phyloP scores from a whole-genome alignment of 495 filamentous ascomycete genomes.

The Neurospora sp. region DNA sequence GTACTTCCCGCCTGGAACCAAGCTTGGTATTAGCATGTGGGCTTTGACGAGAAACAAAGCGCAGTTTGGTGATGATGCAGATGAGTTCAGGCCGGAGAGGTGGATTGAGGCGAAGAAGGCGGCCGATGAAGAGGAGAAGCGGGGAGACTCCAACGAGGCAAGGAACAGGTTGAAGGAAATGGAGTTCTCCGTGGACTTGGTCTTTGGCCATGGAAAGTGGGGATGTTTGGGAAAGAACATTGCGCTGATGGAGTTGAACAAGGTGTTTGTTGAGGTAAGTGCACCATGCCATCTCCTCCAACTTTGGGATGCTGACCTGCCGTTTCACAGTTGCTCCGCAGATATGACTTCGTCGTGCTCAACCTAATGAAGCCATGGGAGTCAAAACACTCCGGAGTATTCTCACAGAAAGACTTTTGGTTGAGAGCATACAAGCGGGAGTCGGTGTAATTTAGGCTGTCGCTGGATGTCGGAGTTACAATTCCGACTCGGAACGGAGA shows the following conservation, averaged over 20 bases:
- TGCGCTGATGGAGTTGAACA: constrained; percentile 35
- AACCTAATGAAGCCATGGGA: constrained; percentile 23
- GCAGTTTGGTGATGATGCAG: too few species aligned
- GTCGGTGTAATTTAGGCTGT: too few species aligned
- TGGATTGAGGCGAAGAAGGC: too few species aligned
- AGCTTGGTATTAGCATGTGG: too few species aligned
- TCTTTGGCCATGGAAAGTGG: constrained; percentile 24
- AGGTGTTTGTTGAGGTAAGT: constrained; percentile 38
- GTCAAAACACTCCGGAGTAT: constrained; percentile 1
- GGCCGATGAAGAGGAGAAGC: too few species aligned
- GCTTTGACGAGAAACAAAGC: too few species aligned
- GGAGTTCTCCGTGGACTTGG: too few species aligned
- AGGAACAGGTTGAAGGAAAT: too few species aligned
- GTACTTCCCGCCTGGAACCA: too few species aligned
- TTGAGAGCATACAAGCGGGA: constrained; percentile 2
- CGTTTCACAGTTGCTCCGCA: constrained; percentile 29
- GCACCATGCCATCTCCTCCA: constrained; percentile 23
- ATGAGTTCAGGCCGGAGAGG: too few species aligned
- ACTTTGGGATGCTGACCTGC: neutral
- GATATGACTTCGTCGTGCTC: constrained; percentile 36
- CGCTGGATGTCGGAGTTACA: neutral
- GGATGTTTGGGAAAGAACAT: constrained; percentile 27
- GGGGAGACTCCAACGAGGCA: too few species aligned
- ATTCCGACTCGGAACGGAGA: neutral
- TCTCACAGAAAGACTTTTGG: constrained; percentile 3